These are phyloP conservation scores for Sedum album DNA, from an alignment of 164 flowering plant species.

Conservation along the genomic window DNA sequence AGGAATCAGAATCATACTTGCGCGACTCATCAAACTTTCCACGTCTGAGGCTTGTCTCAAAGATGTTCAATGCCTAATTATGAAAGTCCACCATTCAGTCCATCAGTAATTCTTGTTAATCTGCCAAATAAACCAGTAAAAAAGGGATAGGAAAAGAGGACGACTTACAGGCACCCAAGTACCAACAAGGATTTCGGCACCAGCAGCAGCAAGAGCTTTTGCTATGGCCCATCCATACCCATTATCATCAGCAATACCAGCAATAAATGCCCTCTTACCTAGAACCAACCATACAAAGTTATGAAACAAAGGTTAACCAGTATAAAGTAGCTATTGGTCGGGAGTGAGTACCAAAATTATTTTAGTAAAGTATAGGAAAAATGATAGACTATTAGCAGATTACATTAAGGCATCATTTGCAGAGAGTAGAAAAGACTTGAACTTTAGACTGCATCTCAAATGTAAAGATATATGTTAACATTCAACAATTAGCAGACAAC, in stretches of 20 bases:
- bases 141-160: background rate
- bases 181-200: constrained; percentile 95
- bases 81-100: background rate
- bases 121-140: background rate
- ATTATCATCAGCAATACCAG: constrained; percentile 94
- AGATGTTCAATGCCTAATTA: constrained; percentile 76
- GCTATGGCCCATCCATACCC: constrained; percentile 99
- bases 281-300: background rate
- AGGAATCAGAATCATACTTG: constrained; percentile 38
- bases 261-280: constrained; percentile 95
- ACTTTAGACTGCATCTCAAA: too few relatives aligned
- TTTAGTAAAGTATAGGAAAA: too few relatives aligned
- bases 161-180: constrained; percentile 97
- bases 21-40: constrained; percentile 96
- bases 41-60: constrained; percentile 83
- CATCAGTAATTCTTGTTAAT: background rate
- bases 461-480: too few relatives aligned
- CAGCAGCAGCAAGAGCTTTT: constrained; percentile 96
- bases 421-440: too few relatives aligned
- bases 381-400: too few relatives aligned
- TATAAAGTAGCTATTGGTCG: too few relatives aligned
- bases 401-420: too few relatives aligned
- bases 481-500: too few relatives aligned
- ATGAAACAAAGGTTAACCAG: background rate
- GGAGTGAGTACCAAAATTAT: too few relatives aligned